Percentiles rank a stretch among this genome's conserved stretches.
These are phyloP conservation scores for Blastocystis sp. DNA, from an alignment of 352 stramenopile genomes.

Conservation along the genomic window DNA sequence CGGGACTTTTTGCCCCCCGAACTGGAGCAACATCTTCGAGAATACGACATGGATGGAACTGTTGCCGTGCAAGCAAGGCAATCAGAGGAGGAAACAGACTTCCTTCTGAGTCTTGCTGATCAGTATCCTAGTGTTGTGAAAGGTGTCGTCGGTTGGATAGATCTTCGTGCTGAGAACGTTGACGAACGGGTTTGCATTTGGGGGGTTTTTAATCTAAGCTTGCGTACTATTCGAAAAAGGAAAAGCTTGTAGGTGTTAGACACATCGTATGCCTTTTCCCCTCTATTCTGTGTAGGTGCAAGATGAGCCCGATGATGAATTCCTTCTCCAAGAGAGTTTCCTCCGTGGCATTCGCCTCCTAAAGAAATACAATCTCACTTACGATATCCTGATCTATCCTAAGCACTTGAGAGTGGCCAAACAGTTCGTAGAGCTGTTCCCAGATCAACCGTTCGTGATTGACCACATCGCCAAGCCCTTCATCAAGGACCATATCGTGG, in stretches of 20 bases:
- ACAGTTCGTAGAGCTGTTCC: conserved; percentile 34
- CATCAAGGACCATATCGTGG: conserved; percentile 57
- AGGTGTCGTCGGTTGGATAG: conserved; percentile 50
- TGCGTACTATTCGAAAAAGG: neutral
- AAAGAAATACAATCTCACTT: conserved; percentile 60
- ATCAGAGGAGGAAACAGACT: conserved; percentile 38
- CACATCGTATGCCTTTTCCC: neutral
- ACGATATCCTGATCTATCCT: conserved; percentile 57
- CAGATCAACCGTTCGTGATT: conserved; percentile 56
- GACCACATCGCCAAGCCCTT: conserved; percentile 60
- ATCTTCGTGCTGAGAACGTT: conserved; percentile 9
- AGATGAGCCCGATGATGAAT: conserved; percentile 54
- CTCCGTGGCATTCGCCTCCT: conserved; percentile 11
- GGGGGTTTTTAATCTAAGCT: conserved; percentile 2
- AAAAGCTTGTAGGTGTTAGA: conserved; percentile 30
- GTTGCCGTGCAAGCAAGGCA: conserved; percentile 42
- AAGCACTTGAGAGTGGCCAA: conserved; percentile 36
- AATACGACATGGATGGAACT: conserved; percentile 28
- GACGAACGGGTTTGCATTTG: neutral
- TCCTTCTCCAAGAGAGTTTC: conserved; percentile 29
- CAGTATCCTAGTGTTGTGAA: neutral
- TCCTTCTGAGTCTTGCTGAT: conserved; percentile 37
- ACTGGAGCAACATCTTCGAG: neutral
- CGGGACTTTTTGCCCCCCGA: conserved; percentile 34
- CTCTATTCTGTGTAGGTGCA: conserved; percentile 22